Evolutionary conservation across 1,284 basidiomycete species (phyloP).

Genomic region (Rhodotorula sp.): DNA sequence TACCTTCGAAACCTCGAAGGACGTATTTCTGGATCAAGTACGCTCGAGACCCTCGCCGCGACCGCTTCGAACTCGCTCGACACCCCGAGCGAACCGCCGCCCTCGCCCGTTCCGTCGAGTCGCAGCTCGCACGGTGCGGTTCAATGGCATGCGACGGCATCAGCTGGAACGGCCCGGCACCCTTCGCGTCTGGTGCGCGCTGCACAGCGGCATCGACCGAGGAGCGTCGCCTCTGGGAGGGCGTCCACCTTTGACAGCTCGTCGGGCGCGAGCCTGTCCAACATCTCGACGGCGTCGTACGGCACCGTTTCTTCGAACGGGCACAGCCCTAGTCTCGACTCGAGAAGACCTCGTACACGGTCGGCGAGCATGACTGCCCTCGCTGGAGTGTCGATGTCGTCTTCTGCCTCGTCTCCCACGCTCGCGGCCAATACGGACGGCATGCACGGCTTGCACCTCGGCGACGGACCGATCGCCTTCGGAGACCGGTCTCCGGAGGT

Average conservation of each 20-base stretch:
- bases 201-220: background rate
- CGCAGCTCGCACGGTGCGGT: too few relatives aligned
- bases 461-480: background rate
- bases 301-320: constrained; percentile 2
- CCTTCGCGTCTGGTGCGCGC: background rate
- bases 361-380: constrained; percentile 1
- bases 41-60: constrained; percentile 24
- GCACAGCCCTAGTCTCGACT: constrained; percentile 1
- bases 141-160: background rate
- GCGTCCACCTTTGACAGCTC: constrained; percentile 12
- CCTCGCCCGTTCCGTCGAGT: too few relatives aligned
- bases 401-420: background rate
- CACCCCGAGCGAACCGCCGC: constrained; percentile 5
- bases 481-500: too few relatives aligned
- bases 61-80: background rate
- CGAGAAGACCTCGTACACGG: background rate
- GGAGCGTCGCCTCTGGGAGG: constrained; percentile 4
- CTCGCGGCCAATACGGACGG: constrained; percentile 1
- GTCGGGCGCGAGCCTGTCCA: constrained; percentile 9
- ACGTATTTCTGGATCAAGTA: constrained; percentile 19
- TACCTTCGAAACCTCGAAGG: background rate
- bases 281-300: constrained; percentile 8
- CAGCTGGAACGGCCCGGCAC: background rate
- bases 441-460: constrained; percentile 13
- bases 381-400: background rate